Percentiles rank a stretch among this genome's conserved stretches.
These are phyloP conservation scores for Chimonanthus salicifolius DNA, from an alignment of 164 flowering plant species.

Conservation along the genomic window DNA sequence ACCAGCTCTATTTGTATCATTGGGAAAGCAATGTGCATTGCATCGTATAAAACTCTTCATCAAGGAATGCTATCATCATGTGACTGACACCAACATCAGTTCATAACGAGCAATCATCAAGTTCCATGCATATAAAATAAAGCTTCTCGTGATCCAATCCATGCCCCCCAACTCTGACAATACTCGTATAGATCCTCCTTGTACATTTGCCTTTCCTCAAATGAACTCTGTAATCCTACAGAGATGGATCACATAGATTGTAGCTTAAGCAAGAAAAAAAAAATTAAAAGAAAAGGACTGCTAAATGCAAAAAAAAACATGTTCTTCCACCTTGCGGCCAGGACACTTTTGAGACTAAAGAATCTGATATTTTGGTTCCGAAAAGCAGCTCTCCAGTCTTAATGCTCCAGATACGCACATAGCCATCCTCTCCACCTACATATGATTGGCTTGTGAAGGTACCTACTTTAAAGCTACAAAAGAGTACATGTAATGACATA, in stretches of 20 bases:
- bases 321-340: constrained; percentile 34
- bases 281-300: background rate
- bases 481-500: background rate
- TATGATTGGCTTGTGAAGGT: constrained; percentile 7
- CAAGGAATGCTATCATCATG: no score
- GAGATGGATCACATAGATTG: background rate
- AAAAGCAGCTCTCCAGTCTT: constrained; percentile 72
- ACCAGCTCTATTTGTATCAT: no score
- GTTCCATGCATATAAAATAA: constrained; percentile 37
- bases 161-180: constrained; percentile 38
- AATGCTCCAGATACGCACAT: constrained; percentile 69
- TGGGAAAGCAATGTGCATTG: no score
- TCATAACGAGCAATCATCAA: constrained; percentile 9
- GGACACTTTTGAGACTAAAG: constrained; percentile 46
- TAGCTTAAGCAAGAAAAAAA: background rate
- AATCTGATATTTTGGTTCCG: constrained; percentile 38
- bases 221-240: constrained; percentile 14
- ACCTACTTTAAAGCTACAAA: constrained; percentile 1
- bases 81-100: background rate
- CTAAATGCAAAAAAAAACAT: constrained; percentile 5
- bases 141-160: constrained; percentile 71
- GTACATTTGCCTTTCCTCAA: constrained; percentile 6
- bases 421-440: constrained; percentile 84
- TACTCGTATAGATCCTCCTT: constrained; percentile 9
- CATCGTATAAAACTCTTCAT: no score